Evolutionary conservation across 2,329 filamentous ascomycete species (phyloP).

Genomic region (Fusarium solani-melongenae): DNA sequence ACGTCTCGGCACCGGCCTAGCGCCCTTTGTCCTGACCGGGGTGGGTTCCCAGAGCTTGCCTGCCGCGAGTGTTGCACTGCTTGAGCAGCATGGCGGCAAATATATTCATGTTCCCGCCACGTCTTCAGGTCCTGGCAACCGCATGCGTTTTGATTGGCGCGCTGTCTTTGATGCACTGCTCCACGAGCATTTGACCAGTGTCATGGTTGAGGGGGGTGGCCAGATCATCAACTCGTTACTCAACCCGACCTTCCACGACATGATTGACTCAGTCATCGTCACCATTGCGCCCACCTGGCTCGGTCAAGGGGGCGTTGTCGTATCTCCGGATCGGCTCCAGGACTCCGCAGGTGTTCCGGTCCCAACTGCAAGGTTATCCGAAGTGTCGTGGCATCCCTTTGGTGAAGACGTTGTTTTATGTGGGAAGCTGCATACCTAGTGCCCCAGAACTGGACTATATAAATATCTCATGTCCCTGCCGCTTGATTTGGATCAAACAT

Average conservation of each 20-base stretch:
- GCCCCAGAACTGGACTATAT: constrained; percentile 18
- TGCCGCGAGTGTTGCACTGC: constrained; percentile 52
- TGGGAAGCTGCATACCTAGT: constrained; percentile 63
- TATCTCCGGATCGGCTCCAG: constrained; percentile 73
- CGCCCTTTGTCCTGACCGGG: constrained; percentile 77
- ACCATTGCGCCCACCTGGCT: constrained; percentile 92
- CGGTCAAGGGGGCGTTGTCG: constrained; percentile 83
- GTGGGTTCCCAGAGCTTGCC: constrained; percentile 56
- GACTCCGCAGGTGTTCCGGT: constrained; percentile 62
- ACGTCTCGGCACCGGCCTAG: constrained; percentile 72
- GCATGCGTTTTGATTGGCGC: constrained; percentile 69
- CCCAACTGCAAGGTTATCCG: constrained; percentile 72
- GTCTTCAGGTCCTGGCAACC: constrained; percentile 49
- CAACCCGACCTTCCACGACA: constrained; percentile 65
- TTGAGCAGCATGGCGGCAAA: constrained; percentile 64
- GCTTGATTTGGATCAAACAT: not conserved
- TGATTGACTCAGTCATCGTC: constrained; percentile 83
- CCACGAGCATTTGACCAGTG: constrained; percentile 72
- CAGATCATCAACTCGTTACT: constrained; percentile 85
- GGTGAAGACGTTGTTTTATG: constrained; percentile 88
- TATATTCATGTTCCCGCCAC: constrained; percentile 56
- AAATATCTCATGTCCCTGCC: constrained; percentile 16
- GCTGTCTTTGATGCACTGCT: constrained; percentile 70
- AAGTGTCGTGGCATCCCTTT: constrained; percentile 80
- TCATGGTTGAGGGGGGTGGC: constrained; percentile 94